Evolutionary conservation across 2,329 filamentous ascomycete species (phyloP).

Genomic region (Hypomyces rosellus): DNA sequence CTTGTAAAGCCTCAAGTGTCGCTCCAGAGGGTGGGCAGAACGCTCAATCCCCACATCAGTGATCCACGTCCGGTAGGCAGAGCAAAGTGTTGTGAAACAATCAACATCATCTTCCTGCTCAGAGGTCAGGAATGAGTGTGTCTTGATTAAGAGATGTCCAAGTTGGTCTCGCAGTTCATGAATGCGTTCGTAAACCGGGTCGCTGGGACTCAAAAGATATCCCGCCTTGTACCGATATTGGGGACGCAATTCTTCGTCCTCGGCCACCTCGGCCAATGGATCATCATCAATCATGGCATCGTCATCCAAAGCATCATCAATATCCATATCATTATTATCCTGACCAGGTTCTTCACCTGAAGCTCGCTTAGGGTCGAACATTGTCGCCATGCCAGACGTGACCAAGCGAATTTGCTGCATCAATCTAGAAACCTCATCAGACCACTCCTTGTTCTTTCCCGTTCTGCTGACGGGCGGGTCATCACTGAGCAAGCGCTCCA

Average conservation of each 20-base stretch:
- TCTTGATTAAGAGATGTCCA: conserved; percentile 72
- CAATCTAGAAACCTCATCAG: conserved; percentile 88
- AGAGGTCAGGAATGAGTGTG: conserved; percentile 74
- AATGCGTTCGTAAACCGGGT: conserved; percentile 63
- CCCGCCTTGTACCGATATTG: conserved; percentile 86
- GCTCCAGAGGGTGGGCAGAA: conserved; percentile 86
- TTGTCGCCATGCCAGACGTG: conserved; percentile 78
- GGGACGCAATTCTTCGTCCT: conserved; percentile 76
- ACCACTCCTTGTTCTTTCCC: conserved; percentile 98
- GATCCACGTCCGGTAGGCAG: conserved; percentile 92
- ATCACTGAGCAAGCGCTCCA: conserved; percentile 74
- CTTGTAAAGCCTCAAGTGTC: conserved; percentile 75
- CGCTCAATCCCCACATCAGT: conserved; percentile 95
- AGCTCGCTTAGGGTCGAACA: conserved; percentile 76
- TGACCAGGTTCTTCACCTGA: conserved; percentile 45
- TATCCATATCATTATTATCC: conserved; percentile 30
- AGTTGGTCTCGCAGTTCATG: conserved; percentile 76
- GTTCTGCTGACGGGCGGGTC: conserved; percentile 79
- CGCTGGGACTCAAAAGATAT: conserved; percentile 59
- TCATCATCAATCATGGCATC: conserved; percentile 41
- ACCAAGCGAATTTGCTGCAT: conserved; percentile 83
- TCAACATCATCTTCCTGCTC: conserved; percentile 93
- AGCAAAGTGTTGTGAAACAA: conserved; percentile 89
- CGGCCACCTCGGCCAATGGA: conserved; percentile 57
- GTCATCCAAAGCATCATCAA: conserved; percentile 46